Base-by-base conservation (phyloP, 1,284 basidiomycete species). In the Marasmius oreades region DNA sequence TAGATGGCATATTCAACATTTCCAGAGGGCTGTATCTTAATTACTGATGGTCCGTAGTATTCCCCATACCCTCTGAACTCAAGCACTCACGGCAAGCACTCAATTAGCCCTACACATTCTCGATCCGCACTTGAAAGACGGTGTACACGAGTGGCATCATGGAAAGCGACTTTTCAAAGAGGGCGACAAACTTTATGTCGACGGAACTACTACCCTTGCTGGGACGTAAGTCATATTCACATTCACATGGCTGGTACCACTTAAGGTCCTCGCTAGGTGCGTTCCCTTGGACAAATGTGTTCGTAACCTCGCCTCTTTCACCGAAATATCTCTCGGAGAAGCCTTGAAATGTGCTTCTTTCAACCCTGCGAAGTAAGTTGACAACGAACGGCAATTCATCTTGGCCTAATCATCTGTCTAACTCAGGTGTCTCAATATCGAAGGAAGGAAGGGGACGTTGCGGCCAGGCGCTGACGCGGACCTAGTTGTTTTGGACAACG, bases 361-460 rank as follows among this genome's bases (percentile, higher is more conserved):
- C 65, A 90, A 91, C 63, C 90, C 93, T 7, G 93, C 93, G 0
- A 85, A 80, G 80, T 88, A 61, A 55, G 80, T 64, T 4, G n/a
- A n/a, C 31, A 10, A n/a, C 24, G 14, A 16, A 1, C 22, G n/a
- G n/a, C n/a, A n/a, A n/a, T n/a, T n/a, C n/a, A n/a, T n/a, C n/a
- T n/a, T n/a, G n/a, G n/a, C n/a, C n/a, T n/a, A n/a, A 31, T 10
- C 10, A 31, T 31, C 10, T 70, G 50, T 79, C 82, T 2, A 89
- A 86, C 53, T 87, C 89, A 62, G 96, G 95, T 4, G 86, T 88
- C 5, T 98, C 98, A 85, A 88, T 22, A 88, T 95, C 59, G 88
- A 90, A 65, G 70, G 79, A 58, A 79, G 69, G 60, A 95, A 94
- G 72, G 93, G 93, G 20, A 88, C 87, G 18, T 75, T 95, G 31